Conservation (phyloP, 179 eudicot genomes). For the Vitellaria paradoxa region DNA sequence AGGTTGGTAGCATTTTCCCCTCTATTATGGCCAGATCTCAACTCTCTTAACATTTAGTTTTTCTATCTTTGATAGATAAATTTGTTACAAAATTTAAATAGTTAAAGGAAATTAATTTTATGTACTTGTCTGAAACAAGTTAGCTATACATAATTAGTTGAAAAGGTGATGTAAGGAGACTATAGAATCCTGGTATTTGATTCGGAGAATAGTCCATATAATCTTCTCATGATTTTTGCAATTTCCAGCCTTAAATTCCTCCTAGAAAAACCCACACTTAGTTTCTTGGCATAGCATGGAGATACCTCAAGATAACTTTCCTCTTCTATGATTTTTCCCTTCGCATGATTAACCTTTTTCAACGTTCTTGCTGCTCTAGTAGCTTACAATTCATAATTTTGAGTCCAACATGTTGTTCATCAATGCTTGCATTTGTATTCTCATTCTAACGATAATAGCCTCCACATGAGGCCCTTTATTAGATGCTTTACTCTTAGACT, state of each 20-base stretch:
- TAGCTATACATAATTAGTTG: background rate
- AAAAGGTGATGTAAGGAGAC: background rate
- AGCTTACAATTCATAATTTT: background rate
- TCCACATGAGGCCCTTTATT: background rate
- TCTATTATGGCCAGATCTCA: background rate
- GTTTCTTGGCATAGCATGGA: background rate
- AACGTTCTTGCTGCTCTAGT: background rate
- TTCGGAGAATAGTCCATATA: background rate
- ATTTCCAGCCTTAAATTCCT: background rate
- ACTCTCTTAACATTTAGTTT: background rate
- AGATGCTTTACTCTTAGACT: background rate
- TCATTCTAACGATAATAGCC: background rate
- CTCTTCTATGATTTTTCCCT: background rate
- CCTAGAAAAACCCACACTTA: background rate
- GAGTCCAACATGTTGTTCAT: background rate
- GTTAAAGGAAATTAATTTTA: background rate
- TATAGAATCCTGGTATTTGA: background rate
- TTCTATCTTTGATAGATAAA: background rate
- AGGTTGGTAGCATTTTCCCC: conserved; percentile 35
- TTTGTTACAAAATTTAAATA: background rate
- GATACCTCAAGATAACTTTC: background rate
- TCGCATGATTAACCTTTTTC: background rate
- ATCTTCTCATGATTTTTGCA: background rate
- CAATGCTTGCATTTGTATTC: background rate
- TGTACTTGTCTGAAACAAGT: background rate